These are phyloP conservation scores for Cercospora nicotianae DNA, from an alignment of 2,329 filamentous ascomycete genomes.

Conservation along the genomic window DNA sequence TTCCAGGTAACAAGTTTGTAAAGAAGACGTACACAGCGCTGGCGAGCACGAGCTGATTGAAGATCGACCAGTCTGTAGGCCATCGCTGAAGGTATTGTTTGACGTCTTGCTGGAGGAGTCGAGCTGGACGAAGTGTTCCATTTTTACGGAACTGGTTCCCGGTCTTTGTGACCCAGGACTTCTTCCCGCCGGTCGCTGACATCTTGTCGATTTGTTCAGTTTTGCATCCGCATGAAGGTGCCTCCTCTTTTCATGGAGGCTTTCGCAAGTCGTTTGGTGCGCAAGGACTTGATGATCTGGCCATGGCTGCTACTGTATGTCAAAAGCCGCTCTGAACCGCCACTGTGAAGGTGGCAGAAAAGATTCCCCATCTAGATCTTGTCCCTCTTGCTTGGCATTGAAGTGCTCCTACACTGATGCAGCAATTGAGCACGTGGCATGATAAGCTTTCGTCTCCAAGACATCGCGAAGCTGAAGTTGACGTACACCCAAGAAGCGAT, in stretches of 20 bases:
- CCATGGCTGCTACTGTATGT: neutral
- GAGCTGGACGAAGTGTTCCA: constrained; percentile 34
- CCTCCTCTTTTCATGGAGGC: neutral
- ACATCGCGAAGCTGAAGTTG: constrained; percentile 1
- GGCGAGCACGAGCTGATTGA: constrained; percentile 65
- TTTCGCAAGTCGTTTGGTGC: neutral
- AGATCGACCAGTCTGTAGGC: constrained; percentile 45
- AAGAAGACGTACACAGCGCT: constrained; percentile 68
- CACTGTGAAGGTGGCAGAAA: constrained; percentile 5
- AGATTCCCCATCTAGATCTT: neutral
- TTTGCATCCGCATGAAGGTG: neutral
- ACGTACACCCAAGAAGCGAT: neutral
- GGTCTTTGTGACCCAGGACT: neutral
- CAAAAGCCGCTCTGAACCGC: neutral
- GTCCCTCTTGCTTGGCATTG: neutral
- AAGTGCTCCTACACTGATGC: neutral
- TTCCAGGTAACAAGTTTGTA: constrained; percentile 65
- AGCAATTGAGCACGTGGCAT: constrained; percentile 9
- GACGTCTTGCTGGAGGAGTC: constrained; percentile 38
- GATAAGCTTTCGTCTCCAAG: constrained; percentile 5
- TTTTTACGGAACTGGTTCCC: neutral
- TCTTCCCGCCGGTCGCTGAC: neutral
- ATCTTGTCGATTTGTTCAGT: neutral
- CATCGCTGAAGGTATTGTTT: constrained; percentile 36
- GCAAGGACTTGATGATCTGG: neutral